phyloP scores from a whole-genome alignment of 2,329 filamentous ascomycete genomes.

The Stagonosporopsis vannaccii region DNA sequence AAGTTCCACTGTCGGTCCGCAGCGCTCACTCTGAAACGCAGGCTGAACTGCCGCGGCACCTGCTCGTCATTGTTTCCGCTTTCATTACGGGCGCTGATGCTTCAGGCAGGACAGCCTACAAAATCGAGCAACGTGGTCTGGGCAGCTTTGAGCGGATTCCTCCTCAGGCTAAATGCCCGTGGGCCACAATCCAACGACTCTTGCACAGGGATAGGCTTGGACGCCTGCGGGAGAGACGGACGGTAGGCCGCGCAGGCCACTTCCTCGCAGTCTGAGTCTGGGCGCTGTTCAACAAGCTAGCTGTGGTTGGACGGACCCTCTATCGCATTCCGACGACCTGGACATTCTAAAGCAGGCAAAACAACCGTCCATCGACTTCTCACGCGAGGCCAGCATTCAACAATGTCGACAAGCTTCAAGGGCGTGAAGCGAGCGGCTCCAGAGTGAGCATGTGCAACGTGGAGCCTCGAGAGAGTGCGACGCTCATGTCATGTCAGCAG shows the following conservation, averaged over 20 bases:
- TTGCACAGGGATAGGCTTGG: slow-evolving; percentile 39
- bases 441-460: slow-evolving; percentile 45
- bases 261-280: slow-evolving; percentile 21
- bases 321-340: slow-evolving; percentile 34
- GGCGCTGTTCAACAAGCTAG: slow-evolving; percentile 23
- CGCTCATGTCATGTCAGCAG: slow-evolving; percentile 46
- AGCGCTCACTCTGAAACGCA: slow-evolving; percentile 41
- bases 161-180: slow-evolving; percentile 49
- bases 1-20: slow-evolving; percentile 27
- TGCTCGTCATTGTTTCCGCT: slow-evolving; percentile 34
- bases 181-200: slow-evolving; percentile 10
- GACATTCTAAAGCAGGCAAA: slow-evolving; percentile 20
- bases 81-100: slow-evolving; percentile 38
- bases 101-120: slow-evolving; percentile 37
- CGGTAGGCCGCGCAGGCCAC: slow-evolving; percentile 43
- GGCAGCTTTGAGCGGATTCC: slow-evolving; percentile 25
- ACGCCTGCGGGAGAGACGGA: slow-evolving; percentile 45
- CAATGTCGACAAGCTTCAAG: slow-evolving; percentile 20
- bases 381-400: slow-evolving; percentile 28
- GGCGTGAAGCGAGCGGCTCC: slow-evolving; percentile 29
- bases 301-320: slow-evolving; percentile 31
- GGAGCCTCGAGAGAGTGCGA: slow-evolving; percentile 48
- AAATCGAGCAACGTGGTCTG: slow-evolving; percentile 22
- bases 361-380: slow-evolving; percentile 19
- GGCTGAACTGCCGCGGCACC: slow-evolving; percentile 36